Evolutionary conservation across 2,329 filamentous ascomycete species (phyloP), one percentile per base, ranked within the genome.

Genomic region (Monosporascus sp.): DNA sequence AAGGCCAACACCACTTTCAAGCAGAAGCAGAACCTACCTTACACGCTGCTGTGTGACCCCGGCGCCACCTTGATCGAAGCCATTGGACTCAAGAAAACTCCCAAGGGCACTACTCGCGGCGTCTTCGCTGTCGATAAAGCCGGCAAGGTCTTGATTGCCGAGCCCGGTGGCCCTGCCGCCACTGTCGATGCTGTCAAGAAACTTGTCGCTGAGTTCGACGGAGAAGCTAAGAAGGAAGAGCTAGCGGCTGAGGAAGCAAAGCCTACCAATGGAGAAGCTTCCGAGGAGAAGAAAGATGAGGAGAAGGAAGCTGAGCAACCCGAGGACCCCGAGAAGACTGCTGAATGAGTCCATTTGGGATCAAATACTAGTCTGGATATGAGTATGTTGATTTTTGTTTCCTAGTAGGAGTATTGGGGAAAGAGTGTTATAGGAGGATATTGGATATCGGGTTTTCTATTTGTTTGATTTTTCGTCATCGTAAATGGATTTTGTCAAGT

Each of bases 1-100:
- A 96, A 94, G 74, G 85, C 91, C 65, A 99, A 99, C 77, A 92
- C 89, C 24, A 90, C 84, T 46, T 99, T 97, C 81, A 88, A 91
- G 74, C 86, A 85, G 41, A 96, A 96, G 77, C 90, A 97, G 72
- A 90, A 88, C 58, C 82, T 97, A 51, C 89, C 87, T 5, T 99
- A 96, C 71, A 78, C 88, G 37, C 83, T 99, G 46, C 82, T 99
- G 41, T 97, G 92, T 74, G 92, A 99, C 70, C 81, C 86, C 6
- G 74, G 75, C 50, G 82, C 80, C 27, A 85, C 82, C 2, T 80
- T 99, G 55, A 96, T 97, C 64, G 78, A 71, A 14, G 91, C 91
- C 52, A 88, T 97, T 68, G 93, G 92, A n/a, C 74, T 97, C 60
- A 92, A 91, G 76, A 97, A 97, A 76, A 71, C 78, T 7, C 87